These are phyloP conservation scores for Xylaria bambusicola DNA, from an alignment of 495 filamentous ascomycete species.

Conservation along the genomic window DNA sequence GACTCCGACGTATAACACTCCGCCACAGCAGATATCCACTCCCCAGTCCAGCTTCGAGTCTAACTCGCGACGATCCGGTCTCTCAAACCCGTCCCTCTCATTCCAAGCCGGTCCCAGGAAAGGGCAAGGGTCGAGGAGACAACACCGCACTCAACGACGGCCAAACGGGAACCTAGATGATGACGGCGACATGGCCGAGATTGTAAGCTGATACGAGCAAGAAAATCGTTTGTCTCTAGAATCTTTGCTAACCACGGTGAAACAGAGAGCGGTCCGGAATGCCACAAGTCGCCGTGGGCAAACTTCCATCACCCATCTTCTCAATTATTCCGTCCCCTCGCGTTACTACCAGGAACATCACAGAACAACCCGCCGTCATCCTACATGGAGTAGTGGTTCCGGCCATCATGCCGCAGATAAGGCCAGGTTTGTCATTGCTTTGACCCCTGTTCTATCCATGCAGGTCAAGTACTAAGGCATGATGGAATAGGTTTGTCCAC, in stretches of 20 bases:
- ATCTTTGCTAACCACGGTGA: conserved; percentile 9
- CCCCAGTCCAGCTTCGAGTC: conserved; percentile 52
- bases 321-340: conserved; percentile 86
- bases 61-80: conserved; percentile 60
- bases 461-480: conserved; percentile 19
- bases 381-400: conserved; percentile 84
- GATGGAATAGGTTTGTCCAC: conserved; percentile 72
- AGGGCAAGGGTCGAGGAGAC: conserved; percentile 71
- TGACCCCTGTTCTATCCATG: neutral
- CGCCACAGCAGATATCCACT: conserved; percentile 30
- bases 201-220: conserved; percentile 50
- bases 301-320: conserved; percentile 93
- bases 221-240: neutral
- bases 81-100: conserved; percentile 55
- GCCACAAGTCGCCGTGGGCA: conserved; percentile 85
- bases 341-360: conserved; percentile 63
- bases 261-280: conserved; percentile 71
- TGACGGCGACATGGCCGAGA: conserved; percentile 83
- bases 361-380: conserved; percentile 59
- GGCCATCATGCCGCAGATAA: conserved; percentile 93
- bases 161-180: conserved; percentile 46
- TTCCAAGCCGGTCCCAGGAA: conserved; percentile 61
- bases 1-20: conserved; percentile 27
- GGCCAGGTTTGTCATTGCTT: conserved; percentile 58
- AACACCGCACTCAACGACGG: conserved; percentile 63